Evolutionary conservation across 2,329 filamentous ascomycete species (phyloP), one percentile per base, ranked within the genome.

Genomic region (Byssothecium circinans): DNA sequence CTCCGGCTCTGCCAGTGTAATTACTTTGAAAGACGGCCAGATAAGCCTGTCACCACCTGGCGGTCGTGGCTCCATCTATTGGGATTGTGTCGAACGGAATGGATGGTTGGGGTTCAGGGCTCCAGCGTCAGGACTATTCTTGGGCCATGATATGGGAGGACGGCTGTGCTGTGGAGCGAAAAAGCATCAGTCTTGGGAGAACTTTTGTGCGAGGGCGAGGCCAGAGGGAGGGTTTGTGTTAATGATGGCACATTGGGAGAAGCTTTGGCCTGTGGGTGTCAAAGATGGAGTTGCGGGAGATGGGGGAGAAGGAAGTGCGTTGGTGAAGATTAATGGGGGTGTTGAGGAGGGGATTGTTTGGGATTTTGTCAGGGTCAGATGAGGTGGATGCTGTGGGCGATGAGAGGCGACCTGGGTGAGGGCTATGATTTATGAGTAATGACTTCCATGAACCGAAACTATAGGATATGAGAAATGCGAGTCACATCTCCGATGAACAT

Each of bases 41-140:
- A 46, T 72, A 4, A 44, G 52, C 7, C 60, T 73, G 23, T 10
- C 56, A 62, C 25, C 57, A 64, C 11, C 48, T n/a, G 52, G 51
- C 35, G 45, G 45, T 17, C 53, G 43, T n/a, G 54, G 51, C 12
- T 52, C 52, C 23, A 45, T 60, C 20, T 67, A 73, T 37, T 75
- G 73, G 73, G 41, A 50, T 17, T 75, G 73, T 41, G 61, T 70
- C 14, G 70, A 74, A 29, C 62, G 54, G 22, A 57, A 69, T 4
- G 68, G 71, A 2, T 74, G 70, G 69, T 50, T 74, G 0, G 73
- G 72, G 0, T 75, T 75, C 41, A 58, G 58, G 18, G 71, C 73
- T 48, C 59, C 57, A 15, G 59, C 65, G 2, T 70, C 68, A 19
- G 56, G 52, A 10, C 19, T 18, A 12, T 46, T 25, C 18, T 27